Conservation (phyloP, 495 filamentous ascomycete genomes). For the Podospora pseudopauciseta region DNA sequence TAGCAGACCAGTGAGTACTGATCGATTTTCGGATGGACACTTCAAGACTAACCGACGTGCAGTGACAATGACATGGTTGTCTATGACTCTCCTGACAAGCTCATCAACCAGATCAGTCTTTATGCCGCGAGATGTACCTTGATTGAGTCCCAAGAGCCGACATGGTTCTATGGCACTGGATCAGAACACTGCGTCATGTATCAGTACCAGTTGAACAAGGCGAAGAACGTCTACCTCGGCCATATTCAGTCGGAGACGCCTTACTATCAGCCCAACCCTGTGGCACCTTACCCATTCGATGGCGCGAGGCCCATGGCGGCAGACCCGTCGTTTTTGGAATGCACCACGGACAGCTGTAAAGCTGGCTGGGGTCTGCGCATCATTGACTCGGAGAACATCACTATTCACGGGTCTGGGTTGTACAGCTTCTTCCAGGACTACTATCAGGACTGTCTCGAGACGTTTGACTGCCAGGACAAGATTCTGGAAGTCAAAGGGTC, state of each 20-base stretch:
- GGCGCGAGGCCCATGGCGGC: background rate
- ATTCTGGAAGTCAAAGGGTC: background rate
- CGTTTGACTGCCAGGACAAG: slow-evolving; percentile 66
- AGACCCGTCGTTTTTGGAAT: too few species aligned
- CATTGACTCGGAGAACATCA: slow-evolving; percentile 18
- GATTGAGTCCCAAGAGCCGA: slow-evolving; percentile 53
- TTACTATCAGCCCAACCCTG: slow-evolving; percentile 70
- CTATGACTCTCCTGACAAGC: slow-evolving; percentile 13
- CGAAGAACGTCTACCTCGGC: slow-evolving; percentile 71
- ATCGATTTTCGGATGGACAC: too few species aligned
- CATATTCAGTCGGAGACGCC: slow-evolving; percentile 84
- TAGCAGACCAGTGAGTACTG: slow-evolving; percentile 61
- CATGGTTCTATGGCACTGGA: slow-evolving; percentile 38
- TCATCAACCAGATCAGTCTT: slow-evolving; percentile 35
- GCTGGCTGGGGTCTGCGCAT: slow-evolving; percentile 29
- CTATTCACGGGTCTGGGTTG: slow-evolving; percentile 22
- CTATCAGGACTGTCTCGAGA: slow-evolving; percentile 63
- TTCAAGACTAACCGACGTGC: too few species aligned
- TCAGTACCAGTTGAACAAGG: slow-evolving; percentile 70
- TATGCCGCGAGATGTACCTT: slow-evolving; percentile 78
- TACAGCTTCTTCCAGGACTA: slow-evolving; percentile 45
- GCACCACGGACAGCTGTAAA: slow-evolving; percentile 15
- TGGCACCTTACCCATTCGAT: slow-evolving; percentile 41
- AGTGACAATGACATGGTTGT: slow-evolving; percentile 67
- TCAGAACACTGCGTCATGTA: slow-evolving; percentile 78